phyloP scores from a whole-genome alignment of 1,284 basidiomycete species.

The Boletus albobrunnescens region DNA sequence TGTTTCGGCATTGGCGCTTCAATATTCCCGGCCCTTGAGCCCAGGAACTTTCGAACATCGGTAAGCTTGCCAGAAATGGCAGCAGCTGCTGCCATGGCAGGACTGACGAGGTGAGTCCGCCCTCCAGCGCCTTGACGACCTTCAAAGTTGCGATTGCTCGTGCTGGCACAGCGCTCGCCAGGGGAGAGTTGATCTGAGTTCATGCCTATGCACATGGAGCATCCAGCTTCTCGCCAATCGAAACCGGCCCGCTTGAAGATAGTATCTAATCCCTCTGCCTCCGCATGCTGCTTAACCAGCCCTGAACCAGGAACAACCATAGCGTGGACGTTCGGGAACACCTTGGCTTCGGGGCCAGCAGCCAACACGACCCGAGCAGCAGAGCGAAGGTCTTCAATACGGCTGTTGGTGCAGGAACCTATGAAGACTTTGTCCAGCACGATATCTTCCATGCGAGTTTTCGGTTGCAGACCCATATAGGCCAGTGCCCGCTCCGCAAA shows the following conservation, averaged over 20 bases:
- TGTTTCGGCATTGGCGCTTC: conserved; percentile 61
- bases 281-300: conserved; percentile 91
- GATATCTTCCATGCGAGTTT: conserved; percentile 83
- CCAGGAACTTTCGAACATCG: conserved; percentile 83
- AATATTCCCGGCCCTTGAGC: conserved; percentile 43
- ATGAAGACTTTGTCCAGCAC: conserved; percentile 93
- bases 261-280: conserved; percentile 87
- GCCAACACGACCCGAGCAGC: conserved; percentile 82
- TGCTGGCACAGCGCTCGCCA: conserved; percentile 91
- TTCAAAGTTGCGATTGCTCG: conserved; percentile 97
- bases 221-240: conserved; percentile 96
- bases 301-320: conserved; percentile 98
- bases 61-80: conserved; percentile 86
- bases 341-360: conserved; percentile 73
- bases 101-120: conserved; percentile 88
- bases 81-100: conserved; percentile 94
- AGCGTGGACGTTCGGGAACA: conserved; percentile 77
- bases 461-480: conserved; percentile 89
- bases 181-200: conserved; percentile 92
- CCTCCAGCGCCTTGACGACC: conserved; percentile 77
- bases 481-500: conserved; percentile 79
- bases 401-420: conserved; percentile 95
- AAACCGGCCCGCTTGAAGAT: conserved; percentile 94
- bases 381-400: conserved; percentile 83
- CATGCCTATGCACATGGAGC: conserved; percentile 98